Evolutionary conservation across 1,139 yeast genomes (phyloP).

Genomic region (Sugiyamaella pinicola): DNA sequence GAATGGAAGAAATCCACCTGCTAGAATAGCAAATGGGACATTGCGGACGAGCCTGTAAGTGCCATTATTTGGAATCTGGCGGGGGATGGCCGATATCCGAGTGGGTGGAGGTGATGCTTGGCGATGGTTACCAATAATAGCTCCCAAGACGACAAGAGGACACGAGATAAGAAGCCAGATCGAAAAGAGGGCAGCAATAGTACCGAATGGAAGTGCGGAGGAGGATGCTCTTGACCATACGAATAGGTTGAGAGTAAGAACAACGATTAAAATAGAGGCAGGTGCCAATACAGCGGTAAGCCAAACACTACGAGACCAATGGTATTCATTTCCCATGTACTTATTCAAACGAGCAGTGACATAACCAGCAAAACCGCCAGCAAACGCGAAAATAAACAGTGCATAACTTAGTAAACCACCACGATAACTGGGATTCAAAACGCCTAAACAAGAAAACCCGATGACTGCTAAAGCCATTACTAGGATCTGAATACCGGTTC

Average conservation of each 20-base stretch:
- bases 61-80: slow-evolving; percentile 48
- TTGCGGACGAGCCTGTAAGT: slow-evolving; percentile 39
- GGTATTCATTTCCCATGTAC: slow-evolving; percentile 49
- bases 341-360: slow-evolving; percentile 65
- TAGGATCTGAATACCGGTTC: slow-evolving; percentile 73
- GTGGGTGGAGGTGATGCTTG: slow-evolving; percentile 39
- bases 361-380: slow-evolving; percentile 75
- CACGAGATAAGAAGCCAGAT: slow-evolving; percentile 66
- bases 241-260: slow-evolving; percentile 62
- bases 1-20: slow-evolving; percentile 75
- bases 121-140: slow-evolving; percentile 55
- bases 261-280: slow-evolving; percentile 53
- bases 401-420: slow-evolving; percentile 69
- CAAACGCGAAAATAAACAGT: slow-evolving; percentile 59
- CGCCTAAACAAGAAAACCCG: slow-evolving; percentile 57
- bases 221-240: slow-evolving; percentile 81
- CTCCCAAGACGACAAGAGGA: slow-evolving; percentile 77
- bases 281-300: slow-evolving; percentile 53
- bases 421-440: slow-evolving; percentile 61
- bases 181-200: slow-evolving; percentile 59
- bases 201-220: slow-evolving; percentile 74
- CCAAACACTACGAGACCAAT: slow-evolving; percentile 35
- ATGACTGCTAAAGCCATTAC: slow-evolving; percentile 66
- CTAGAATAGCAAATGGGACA: slow-evolving; percentile 32
- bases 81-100: slow-evolving; percentile 41